Evolutionary conservation across 2,329 filamentous ascomycete genomes (phyloP).

Genomic region (Fusarium sp.): DNA sequence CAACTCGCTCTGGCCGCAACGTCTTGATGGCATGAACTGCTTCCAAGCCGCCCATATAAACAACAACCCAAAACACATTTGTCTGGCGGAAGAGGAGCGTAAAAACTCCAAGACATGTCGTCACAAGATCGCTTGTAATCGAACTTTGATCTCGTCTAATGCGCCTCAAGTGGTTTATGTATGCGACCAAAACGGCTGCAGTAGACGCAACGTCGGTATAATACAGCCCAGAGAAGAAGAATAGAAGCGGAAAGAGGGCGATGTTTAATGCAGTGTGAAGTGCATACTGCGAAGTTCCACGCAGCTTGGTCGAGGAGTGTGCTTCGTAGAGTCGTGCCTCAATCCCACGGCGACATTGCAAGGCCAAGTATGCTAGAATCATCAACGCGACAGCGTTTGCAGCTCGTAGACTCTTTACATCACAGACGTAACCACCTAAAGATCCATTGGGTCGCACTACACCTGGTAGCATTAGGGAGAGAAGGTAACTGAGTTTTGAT

Average conservation of each 20-base stretch:
- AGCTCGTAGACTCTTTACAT: slow-evolving; percentile 59
- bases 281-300: slow-evolving; percentile 57
- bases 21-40: slow-evolving; percentile 66
- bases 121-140: slow-evolving; percentile 58
- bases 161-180: slow-evolving; percentile 69
- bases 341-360: slow-evolving; percentile 67
- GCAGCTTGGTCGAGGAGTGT: slow-evolving; percentile 34
- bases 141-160: slow-evolving; percentile 54
- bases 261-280: slow-evolving; percentile 82
- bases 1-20: slow-evolving; percentile 54
- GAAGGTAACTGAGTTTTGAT: slow-evolving; percentile 58
- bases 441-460: slow-evolving; percentile 28
- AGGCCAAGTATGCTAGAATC: slow-evolving; percentile 61
- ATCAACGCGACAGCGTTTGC: slow-evolving; percentile 62
- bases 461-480: slow-evolving; percentile 56
- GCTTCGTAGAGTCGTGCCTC: slow-evolving; percentile 59
- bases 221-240: slow-evolving; percentile 96
- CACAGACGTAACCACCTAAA: slow-evolving; percentile 46
- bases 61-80: slow-evolving; percentile 94
- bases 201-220: slow-evolving; percentile 95
- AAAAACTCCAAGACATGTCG: slow-evolving; percentile 71
- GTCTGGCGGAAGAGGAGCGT: slow-evolving; percentile 90
- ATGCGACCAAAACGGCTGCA: slow-evolving; percentile 79
- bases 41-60: slow-evolving; percentile 79
- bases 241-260: slow-evolving; percentile 87